These are phyloP conservation scores for Seminavis robusta DNA, from an alignment of 108 stramenopile genomes.

Conservation along the genomic window DNA sequence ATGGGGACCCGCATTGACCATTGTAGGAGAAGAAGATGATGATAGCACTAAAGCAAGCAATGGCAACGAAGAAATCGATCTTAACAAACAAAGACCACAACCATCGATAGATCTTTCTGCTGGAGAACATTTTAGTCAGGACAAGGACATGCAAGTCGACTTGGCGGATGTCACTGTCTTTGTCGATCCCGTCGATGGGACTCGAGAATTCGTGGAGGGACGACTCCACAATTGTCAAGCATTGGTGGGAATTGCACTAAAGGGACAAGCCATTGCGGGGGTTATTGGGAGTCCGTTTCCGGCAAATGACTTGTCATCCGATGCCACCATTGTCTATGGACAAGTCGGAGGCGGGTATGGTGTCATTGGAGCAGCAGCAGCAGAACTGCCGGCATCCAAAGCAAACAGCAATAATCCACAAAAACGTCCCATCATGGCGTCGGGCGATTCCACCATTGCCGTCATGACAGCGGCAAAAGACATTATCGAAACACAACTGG, in stretches of 20 bases:
- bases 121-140: no score
- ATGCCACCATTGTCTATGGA: slow-evolving; percentile 37
- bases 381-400: no score
- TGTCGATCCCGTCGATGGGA: slow-evolving; percentile 85
- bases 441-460: slow-evolving; percentile 49
- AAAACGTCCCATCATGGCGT: slow-evolving; percentile 24
- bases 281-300: slow-evolving; percentile 75
- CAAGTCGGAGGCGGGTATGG: no score
- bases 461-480: slow-evolving; percentile 16
- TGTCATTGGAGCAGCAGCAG: no score
- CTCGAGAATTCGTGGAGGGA: slow-evolving; percentile 82
- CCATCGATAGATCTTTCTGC: no score
- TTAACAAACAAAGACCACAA: no score
- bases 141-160: no score
- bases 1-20: slow-evolving; percentile 32
- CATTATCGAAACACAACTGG: slow-evolving; percentile 2
- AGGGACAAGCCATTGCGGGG: slow-evolving; percentile 58
- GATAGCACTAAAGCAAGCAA: no score
- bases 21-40: slow-evolving; percentile 56
- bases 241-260: slow-evolving; percentile 65
- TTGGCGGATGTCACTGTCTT: slow-evolving; percentile 45
- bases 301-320: slow-evolving; percentile 17
- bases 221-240: slow-evolving; percentile 68
- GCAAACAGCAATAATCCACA: no score
- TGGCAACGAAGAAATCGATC: no score